A percentile compares a stretch with the other conserved stretches of the same genome.
These are phyloP conservation scores for Capronia americana DNA, from an alignment of 2,329 filamentous ascomycete genomes.

Conservation along the genomic window DNA sequence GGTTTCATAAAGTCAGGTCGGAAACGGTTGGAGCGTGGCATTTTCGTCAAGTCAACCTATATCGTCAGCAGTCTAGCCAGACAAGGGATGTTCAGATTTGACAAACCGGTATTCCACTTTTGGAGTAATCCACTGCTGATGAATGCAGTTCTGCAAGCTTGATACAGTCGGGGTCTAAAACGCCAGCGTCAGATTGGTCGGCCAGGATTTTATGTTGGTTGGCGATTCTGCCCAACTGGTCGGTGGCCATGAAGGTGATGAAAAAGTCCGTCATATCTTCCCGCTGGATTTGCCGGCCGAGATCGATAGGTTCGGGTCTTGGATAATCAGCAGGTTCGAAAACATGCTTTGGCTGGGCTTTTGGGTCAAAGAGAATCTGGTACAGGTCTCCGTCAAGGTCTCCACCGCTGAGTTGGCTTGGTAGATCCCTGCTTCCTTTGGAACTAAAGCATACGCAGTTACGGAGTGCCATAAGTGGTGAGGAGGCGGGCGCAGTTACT, in stretches of 20 bases:
- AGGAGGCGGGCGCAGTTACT: constrained; percentile 62
- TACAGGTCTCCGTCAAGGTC: constrained; percentile 86
- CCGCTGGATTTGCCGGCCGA: constrained; percentile 65
- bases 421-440: constrained; percentile 73
- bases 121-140: constrained; percentile 76
- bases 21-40: constrained; percentile 49
- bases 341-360: constrained; percentile 9
- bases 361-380: constrained; percentile 74
- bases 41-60: constrained; percentile 53
- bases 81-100: background rate
- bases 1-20: constrained; percentile 61
- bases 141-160: constrained; percentile 70
- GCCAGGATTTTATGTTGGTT: constrained; percentile 68
- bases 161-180: constrained; percentile 58
- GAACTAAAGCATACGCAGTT: constrained; percentile 84
- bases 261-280: constrained; percentile 82
- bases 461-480: constrained; percentile 65
- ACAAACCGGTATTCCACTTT: constrained; percentile 67
- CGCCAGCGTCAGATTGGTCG: constrained; percentile 62
- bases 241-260: constrained; percentile 74
- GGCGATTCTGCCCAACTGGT: constrained; percentile 70
- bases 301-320: constrained; percentile 60
- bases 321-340: constrained; percentile 74
- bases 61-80: background rate
- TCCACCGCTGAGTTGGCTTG: constrained; percentile 78